Base-by-base conservation (phyloP, 345 rosid genomes). In the Salix exigua region DNA sequence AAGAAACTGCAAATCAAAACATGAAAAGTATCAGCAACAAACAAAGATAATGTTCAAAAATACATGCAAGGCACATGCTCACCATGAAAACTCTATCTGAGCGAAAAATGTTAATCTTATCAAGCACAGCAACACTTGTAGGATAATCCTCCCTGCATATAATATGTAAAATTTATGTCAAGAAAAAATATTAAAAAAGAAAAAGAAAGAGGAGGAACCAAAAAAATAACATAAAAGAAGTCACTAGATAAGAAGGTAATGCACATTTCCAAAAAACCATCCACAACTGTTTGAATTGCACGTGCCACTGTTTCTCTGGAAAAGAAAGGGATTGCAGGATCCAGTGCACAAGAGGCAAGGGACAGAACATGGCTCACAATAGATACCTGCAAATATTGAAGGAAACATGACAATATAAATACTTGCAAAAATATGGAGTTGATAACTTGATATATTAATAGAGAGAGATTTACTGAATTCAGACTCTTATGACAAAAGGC, bases 11-110 rank as follows among this genome's bases (percentile, higher is more conserved):
- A 82, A 17, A 79, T 65, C 66, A 66, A 65, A 40, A 70, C 73
- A 81, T 69, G 33, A 80, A 79, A 71, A 14, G 73, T 21, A 75
- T 31, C 63, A 44, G 46, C 40, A 62, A 71, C 31, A 7, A 42
- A 67, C 75, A 18, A 61, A 76, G 75, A 77, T 72, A 61, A 66
- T 58, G 62, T 61, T 26, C 44, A 31, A 70, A 80, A 51, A 30
- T 17, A 30, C 3, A 3, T 38, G 42, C 17, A 78, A 3, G 42
- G 38, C 63, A 80, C 66, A 73, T 64, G 79, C 70, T 79, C 80
- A 95, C 99, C 97, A 90, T 93, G 85, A 93, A 95, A 77, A 87
- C 97, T 81, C 97, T 91, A 82, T 95, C 97, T 1, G 94, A 88
- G 73, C 97, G 97, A 81, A 95, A 93, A 77, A 95, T 86, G 73